These are phyloP conservation scores for Aureobasidium sp. DNA, from an alignment of 2,329 filamentous ascomycete species.

Conservation along the genomic window DNA sequence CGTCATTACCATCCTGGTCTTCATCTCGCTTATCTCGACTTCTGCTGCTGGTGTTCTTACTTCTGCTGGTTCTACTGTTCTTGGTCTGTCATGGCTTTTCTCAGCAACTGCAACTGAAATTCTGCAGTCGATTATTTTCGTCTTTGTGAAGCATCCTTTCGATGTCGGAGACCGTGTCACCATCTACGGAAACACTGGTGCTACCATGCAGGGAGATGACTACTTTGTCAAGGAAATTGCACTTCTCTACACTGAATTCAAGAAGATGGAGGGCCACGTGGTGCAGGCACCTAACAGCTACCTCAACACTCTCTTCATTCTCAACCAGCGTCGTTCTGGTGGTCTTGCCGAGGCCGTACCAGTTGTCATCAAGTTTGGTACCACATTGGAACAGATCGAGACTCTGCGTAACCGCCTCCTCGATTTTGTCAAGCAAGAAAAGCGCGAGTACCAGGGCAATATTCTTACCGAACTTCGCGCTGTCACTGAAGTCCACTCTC, in stretches of 20 bases:
- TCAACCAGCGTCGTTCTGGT: conserved; percentile 87
- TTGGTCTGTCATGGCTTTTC: conserved; percentile 88
- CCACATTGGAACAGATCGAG: conserved; percentile 74
- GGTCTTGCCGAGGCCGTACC: conserved; percentile 79
- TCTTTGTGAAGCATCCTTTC: conserved; percentile 95
- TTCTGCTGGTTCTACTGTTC: conserved; percentile 76
- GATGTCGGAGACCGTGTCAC: conserved; percentile 91
- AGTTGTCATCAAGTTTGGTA: conserved; percentile 82
- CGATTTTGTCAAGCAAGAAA: conserved; percentile 75
- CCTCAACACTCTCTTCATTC: conserved; percentile 85
- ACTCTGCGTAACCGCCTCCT: conserved; percentile 70
- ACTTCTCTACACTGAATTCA: conserved; percentile 91
- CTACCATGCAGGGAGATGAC: conserved; percentile 72
- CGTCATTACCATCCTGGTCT: conserved; percentile 74
- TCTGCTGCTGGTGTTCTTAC: conserved; percentile 88
- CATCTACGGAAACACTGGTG: conserved; percentile 82
- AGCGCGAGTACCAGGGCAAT: conserved; percentile 80
- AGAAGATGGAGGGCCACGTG: conserved; percentile 96
- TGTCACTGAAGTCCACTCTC: conserved; percentile 74
- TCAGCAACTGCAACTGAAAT: conserved; percentile 92
- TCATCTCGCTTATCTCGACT: conserved; percentile 81
- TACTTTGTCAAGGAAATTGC: conserved; percentile 96
- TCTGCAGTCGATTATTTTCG: conserved; percentile 86
- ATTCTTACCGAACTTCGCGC: conserved; percentile 78
- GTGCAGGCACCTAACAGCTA: conserved; percentile 94